A percentile compares a stretch with the other conserved stretches of the same genome.
Evolutionary conservation across 192 early-diverging fungal species (phyloP).

Genomic region (Mortierella antarctica): DNA sequence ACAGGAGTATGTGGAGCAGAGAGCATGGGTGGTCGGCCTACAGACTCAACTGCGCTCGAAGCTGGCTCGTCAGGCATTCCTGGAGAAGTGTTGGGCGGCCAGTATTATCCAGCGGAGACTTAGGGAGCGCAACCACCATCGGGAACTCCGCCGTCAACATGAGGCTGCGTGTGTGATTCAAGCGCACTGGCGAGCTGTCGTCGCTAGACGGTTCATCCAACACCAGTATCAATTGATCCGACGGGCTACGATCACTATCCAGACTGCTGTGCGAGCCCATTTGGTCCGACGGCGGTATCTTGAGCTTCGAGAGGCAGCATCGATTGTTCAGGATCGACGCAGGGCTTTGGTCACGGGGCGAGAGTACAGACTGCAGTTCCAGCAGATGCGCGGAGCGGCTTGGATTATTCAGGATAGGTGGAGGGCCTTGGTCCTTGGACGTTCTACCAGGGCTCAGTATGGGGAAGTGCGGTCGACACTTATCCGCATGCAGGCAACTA

Average conservation of each 20-base stretch:
- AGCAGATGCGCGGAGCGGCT: slow-evolving; percentile 21
- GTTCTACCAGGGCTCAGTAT: slow-evolving; percentile 12
- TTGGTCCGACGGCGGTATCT: slow-evolving; percentile 21
- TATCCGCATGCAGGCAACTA: slow-evolving; percentile 23
- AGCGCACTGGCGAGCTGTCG: slow-evolving; percentile 19
- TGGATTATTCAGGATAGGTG: slow-evolving; percentile 37
- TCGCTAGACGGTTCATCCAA: slow-evolving; percentile 18
- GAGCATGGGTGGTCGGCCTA: slow-evolving; percentile 9
- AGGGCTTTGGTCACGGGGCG: slow-evolving; percentile 33
- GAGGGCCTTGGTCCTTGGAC: slow-evolving; percentile 28
- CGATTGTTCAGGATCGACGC: slow-evolving; percentile 26
- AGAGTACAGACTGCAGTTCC: slow-evolving; percentile 6
- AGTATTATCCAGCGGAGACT: slow-evolving; percentile 28
- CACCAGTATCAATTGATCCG: slow-evolving; percentile 31
- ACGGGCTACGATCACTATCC: slow-evolving; percentile 18
- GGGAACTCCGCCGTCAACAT: not conserved
- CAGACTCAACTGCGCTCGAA: slow-evolving; percentile 30
- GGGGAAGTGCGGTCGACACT: slow-evolving; percentile 4
- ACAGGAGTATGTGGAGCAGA: slow-evolving; percentile 16
- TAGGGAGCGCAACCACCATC: slow-evolving; percentile 5
- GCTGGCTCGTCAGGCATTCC: slow-evolving; percentile 5
- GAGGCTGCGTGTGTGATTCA: slow-evolving; percentile 44
- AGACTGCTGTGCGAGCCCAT: slow-evolving; percentile 13
- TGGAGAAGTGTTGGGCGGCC: slow-evolving; percentile 20
- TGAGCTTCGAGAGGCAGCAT: slow-evolving; percentile 16